Percentiles rank a stretch among this genome's conserved stretches.
Evolutionary conservation across 306 rosid genomes (phyloP).

Genomic region (Lathyrus oleraceus): DNA sequence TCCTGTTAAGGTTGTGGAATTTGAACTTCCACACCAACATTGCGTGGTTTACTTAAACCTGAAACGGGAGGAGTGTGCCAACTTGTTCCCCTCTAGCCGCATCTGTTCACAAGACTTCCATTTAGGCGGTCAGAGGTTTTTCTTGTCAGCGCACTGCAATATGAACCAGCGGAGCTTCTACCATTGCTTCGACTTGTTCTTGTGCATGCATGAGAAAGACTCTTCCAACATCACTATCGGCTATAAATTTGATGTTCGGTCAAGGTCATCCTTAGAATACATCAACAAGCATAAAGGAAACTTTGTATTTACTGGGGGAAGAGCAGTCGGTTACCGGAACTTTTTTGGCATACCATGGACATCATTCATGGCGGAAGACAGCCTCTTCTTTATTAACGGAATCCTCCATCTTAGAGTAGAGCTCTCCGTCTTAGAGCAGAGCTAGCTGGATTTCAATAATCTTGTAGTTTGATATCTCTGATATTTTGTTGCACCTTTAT

Average conservation of each 20-base stretch:
- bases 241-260: constrained; percentile 87
- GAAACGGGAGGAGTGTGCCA: constrained; percentile 83
- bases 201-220: constrained; percentile 99
- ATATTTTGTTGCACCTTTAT: too few relatives aligned
- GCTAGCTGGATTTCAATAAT: not conserved
- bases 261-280: constrained; percentile 76
- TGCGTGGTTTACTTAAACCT: constrained; percentile 90
- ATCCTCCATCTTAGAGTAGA: constrained; percentile 96
- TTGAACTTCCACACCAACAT: constrained; percentile 90
- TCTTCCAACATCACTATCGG: constrained; percentile 78
- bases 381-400: constrained; percentile 77
- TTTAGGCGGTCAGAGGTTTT: constrained; percentile 94
- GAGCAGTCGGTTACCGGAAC: constrained; percentile 90
- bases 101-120: constrained; percentile 96
- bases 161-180: constrained; percentile 97
- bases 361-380: constrained; percentile 82
- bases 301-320: constrained; percentile 89
- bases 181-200: constrained; percentile 86
- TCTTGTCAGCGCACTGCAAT: constrained; percentile 94
- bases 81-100: constrained; percentile 76
- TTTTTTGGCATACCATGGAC: constrained; percentile 87
- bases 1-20: constrained; percentile 92
- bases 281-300: constrained; percentile 90
- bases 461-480: constrained; percentile 15
- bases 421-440: too few relatives aligned